Base-by-base conservation (phyloP, 192 early-diverging fungal species). In the Linnemannia exigua region DNA sequence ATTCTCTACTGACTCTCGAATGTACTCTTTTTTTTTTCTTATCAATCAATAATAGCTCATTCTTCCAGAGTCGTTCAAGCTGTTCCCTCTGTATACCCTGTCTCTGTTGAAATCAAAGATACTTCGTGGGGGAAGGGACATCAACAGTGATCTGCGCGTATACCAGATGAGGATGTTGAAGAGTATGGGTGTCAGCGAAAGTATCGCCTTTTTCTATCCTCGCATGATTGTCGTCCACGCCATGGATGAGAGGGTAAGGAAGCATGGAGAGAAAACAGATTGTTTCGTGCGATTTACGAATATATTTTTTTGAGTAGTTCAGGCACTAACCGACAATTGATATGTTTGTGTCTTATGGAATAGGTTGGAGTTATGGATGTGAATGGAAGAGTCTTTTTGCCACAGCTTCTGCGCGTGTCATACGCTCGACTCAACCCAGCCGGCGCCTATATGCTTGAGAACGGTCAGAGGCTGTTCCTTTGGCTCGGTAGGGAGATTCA, bases 21-120 rank as follows among this genome's bases (percentile, higher is more conserved):
- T 22, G 15, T 31, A 19, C 51, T 67, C 15, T 46, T 41, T n/a
- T 36, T 58, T 66, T 17, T 58, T 15, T 36, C 9, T 4, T 52
- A 51, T 31, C 58, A 48, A 28, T 31, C 46, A n/a, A n/a, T 25
- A 19, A 41, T 75, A 98, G 90, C 91, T 99, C n/a, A 99, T 99
- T 75, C 89, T 99, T 69, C 98, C 98, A 25, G 98, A 99, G 87
- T 94, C 97, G 1, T 97, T 96, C 89, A 99, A 99, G 87, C 91
- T 98, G 68, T 94, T 95, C 54, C 98, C 98, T 12, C 89, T 99
- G 48, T 98, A 96, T 88, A 91, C 93, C 11, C 90, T 98, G 52
- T 84, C 95, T 35, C 80, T 99, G 80, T 90, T 97, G 20, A 99
- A 99, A 80, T 94, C 92, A 58, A 92, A 93, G 63, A 94, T 95